These are phyloP conservation scores for Talaromyces sp. DNA, from an alignment of 2,329 filamentous ascomycete species.

Conservation along the genomic window DNA sequence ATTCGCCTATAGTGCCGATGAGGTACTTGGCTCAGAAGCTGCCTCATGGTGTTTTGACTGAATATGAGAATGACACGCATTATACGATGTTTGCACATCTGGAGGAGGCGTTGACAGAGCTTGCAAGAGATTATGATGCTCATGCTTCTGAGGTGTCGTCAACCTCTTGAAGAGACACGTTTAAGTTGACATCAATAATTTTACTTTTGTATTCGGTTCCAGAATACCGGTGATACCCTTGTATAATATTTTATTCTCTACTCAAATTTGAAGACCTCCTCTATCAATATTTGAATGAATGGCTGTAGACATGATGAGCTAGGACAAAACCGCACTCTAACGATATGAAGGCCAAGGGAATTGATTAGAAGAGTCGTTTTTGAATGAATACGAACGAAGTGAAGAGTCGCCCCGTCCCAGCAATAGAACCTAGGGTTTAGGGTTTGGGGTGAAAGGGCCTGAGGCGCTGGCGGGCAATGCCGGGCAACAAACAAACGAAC, in stretches of 20 bases:
- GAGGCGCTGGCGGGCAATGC: background rate
- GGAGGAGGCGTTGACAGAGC: slow-evolving; percentile 2
- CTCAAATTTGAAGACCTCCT: background rate
- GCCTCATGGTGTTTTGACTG: slow-evolving; percentile 31
- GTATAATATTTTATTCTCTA: background rate
- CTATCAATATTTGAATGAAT: background rate
- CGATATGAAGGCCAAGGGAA: background rate
- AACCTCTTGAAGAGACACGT: background rate
- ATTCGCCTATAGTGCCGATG: slow-evolving; percentile 31
- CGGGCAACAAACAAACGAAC: background rate
- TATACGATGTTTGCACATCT: slow-evolving; percentile 17
- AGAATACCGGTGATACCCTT: background rate
- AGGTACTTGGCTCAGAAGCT: slow-evolving; percentile 39
- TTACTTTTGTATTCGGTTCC: too few species aligned
- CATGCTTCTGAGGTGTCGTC: background rate
- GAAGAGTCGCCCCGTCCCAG: background rate
- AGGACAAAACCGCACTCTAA: background rate
- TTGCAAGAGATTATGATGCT: slow-evolving; percentile 5
- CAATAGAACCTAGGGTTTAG: background rate
- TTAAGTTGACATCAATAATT: background rate
- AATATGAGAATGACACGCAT: slow-evolving; percentile 31
- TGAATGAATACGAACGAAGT: background rate
- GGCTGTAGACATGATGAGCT: background rate
- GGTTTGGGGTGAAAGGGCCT: background rate
- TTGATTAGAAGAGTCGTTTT: background rate